Conservation (phyloP, 148 eudicot genomes). For the Euryodendron excelsum region DNA sequence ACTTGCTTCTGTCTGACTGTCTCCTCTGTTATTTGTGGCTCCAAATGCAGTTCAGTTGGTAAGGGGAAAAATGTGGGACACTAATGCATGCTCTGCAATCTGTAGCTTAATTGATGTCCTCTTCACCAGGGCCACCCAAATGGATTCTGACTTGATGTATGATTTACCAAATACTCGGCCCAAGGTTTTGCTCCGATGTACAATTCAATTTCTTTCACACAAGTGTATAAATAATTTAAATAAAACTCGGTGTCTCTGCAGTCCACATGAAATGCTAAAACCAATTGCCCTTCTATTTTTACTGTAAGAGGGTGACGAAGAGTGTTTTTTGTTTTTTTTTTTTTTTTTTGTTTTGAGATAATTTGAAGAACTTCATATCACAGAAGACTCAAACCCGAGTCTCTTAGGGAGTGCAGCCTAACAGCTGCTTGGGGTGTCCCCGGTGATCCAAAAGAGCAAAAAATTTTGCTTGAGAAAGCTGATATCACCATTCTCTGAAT, state of each 20-base stretch:
- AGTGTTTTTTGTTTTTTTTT: neutral
- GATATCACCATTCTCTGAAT: neutral
- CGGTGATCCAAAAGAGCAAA: too few relatives aligned
- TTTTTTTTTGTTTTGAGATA: too few relatives aligned
- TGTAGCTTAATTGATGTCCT: slow-evolving; percentile 1
- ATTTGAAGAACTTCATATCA: neutral
- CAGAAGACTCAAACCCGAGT: neutral
- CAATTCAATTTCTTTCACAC: neutral
- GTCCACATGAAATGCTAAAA: neutral
- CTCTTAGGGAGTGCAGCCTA: neutral
- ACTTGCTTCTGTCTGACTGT: slow-evolving; percentile 2
- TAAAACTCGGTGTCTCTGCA: neutral
- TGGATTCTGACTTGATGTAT: slow-evolving; percentile 14
- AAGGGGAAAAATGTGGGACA: neutral
- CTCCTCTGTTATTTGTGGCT: neutral
- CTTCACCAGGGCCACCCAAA: slow-evolving; percentile 18
- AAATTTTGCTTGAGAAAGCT: too few relatives aligned
- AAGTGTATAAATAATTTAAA: neutral
- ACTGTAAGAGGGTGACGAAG: neutral
- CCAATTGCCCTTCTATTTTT: neutral
- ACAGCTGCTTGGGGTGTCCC: neutral
- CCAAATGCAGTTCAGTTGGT: slow-evolving; percentile 27
- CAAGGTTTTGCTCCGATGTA: slow-evolving; percentile 14
- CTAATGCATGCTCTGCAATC: slow-evolving; percentile 3
- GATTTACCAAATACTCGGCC: neutral